A percentile compares a stretch with the other conserved stretches of the same genome.
These are phyloP conservation scores for Myxozyma nipponensis DNA, from an alignment of 805 yeast genomes.

Conservation along the genomic window DNA sequence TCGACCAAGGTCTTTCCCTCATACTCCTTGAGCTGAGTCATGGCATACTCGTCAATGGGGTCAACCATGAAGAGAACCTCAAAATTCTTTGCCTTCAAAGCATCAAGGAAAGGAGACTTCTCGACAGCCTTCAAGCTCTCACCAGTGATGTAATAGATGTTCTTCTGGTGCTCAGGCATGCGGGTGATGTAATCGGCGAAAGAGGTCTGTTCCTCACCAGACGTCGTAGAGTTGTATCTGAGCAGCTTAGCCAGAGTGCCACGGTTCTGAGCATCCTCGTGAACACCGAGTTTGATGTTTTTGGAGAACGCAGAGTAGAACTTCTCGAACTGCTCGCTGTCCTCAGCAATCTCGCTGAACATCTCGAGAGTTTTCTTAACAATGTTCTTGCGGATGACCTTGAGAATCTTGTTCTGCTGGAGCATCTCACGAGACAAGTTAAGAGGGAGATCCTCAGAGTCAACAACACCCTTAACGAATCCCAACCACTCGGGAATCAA, in stretches of 20 bases:
- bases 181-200: slow-evolving; percentile 96
- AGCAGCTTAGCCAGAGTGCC: slow-evolving; percentile 88
- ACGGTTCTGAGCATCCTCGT: slow-evolving; percentile 99
- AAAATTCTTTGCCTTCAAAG: slow-evolving; percentile 95
- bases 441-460: slow-evolving; percentile 98
- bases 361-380: slow-evolving; percentile 98
- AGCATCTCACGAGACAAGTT: slow-evolving; percentile 99
- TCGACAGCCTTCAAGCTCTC: slow-evolving; percentile 96
- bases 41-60: slow-evolving; percentile 99
- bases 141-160: slow-evolving; percentile 99
- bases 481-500: slow-evolving; percentile 98
- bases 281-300: slow-evolving; percentile 98
- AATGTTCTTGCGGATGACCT: slow-evolving; percentile 98
- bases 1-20: slow-evolving; percentile 99
- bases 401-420: slow-evolving; percentile 99
- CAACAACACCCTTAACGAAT: slow-evolving; percentile 98
- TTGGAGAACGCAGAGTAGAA: slow-evolving; percentile 97
- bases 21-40: slow-evolving; percentile 98
- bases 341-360: slow-evolving; percentile 99
- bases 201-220: slow-evolving; percentile 89
- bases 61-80: slow-evolving; percentile 97
- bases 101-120: slow-evolving; percentile 98
- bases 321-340: slow-evolving; percentile 95
- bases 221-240: slow-evolving; percentile 96
- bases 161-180: slow-evolving; percentile 99